Evolutionary conservation across 352 stramenopile genomes (phyloP), one percentile per base, ranked within the genome.

Genomic region (Phytophthora sp.): DNA sequence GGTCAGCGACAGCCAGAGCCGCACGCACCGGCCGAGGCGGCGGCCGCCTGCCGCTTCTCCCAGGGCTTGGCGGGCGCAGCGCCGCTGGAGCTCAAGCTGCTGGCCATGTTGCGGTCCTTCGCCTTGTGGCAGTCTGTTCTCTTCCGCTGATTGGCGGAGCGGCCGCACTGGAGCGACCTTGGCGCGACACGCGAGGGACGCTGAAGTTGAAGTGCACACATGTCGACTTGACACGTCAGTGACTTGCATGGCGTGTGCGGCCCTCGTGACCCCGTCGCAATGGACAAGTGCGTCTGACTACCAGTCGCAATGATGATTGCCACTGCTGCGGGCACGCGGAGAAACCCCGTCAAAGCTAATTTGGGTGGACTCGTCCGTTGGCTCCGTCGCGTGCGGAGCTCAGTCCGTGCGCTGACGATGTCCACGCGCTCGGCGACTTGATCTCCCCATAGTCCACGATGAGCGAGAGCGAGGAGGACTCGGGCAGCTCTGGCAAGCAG

Each of bases 401-500:
- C 24, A 54, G 31, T 38, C 21, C 35, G 20, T 7, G 50, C n/a
- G 20, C 45, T 24, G 46, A 66, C 39, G 26, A 66, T 66, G 58
- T 31, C 6, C 26, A 37, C 20, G 43, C 11, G 49, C 32, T 53
- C 50, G 31, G 41, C 51, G 50, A 42, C 53, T 62, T 67, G 20
- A 62, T 44, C 37, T 46, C 46, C 34, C 15, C 20, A 37, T 8
- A 3, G 5, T 15, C 12, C 50, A 48, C 26, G 3, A 83, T 82
- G 76, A 82, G 74, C 21, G 74, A 83, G 9, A 66, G 61, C 26
- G 74, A 83, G 18, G 76, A 84, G 18, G 74, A 85, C 12, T 42
- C 41, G 42, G 38, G 35, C 46, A 68, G 44, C n/a, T 51, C 54
- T 23, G 32, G 51, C 35, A 69, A 62, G 31, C 74, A 83, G 31